Evolutionary conservation across 1,284 basidiomycete genomes (phyloP).

Genomic region (Ustilago sp.): DNA sequence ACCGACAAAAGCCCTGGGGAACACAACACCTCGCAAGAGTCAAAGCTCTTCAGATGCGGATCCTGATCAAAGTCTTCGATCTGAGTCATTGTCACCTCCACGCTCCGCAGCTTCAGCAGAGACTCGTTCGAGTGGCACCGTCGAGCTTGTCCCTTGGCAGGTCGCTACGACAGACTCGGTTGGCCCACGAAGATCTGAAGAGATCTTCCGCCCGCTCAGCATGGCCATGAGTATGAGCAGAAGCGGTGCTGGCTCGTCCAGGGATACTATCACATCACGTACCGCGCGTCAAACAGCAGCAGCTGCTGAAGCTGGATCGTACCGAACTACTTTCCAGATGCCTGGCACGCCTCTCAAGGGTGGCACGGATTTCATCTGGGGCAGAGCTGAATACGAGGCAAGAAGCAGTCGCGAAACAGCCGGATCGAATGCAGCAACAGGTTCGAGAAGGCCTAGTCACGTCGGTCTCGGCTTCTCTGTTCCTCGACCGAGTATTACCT

Average conservation of each 20-base stretch:
- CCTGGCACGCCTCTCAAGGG: conserved; percentile 16
- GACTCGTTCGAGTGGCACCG: conserved; percentile 20
- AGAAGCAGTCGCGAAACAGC: neutral
- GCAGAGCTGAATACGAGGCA: neutral
- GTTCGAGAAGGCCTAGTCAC: neutral
- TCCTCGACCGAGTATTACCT: neutral
- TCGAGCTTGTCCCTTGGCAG: conserved; percentile 42
- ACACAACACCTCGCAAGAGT: conserved; percentile 5
- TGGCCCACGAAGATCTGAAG: conserved; percentile 17
- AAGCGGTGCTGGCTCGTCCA: conserved; percentile 11
- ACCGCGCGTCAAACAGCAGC: neutral
- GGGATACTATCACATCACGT: conserved; percentile 9
- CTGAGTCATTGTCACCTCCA: conserved; percentile 12
- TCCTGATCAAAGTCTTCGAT: conserved; percentile 11
- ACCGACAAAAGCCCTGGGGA: neutral
- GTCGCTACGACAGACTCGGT: conserved; percentile 22
- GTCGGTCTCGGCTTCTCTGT: conserved; percentile 7
- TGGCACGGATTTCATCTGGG: conserved; percentile 14
- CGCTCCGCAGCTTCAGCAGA: conserved; percentile 14
- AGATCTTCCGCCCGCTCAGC: conserved; percentile 39
- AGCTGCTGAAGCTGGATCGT: neutral
- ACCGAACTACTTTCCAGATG: neutral
- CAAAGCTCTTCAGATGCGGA: neutral
- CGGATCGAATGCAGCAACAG: neutral
- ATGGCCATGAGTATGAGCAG: conserved; percentile 10